These are phyloP conservation scores for Malbranchea zuffiana DNA, from an alignment of 2,329 filamentous ascomycete genomes.

Conservation along the genomic window DNA sequence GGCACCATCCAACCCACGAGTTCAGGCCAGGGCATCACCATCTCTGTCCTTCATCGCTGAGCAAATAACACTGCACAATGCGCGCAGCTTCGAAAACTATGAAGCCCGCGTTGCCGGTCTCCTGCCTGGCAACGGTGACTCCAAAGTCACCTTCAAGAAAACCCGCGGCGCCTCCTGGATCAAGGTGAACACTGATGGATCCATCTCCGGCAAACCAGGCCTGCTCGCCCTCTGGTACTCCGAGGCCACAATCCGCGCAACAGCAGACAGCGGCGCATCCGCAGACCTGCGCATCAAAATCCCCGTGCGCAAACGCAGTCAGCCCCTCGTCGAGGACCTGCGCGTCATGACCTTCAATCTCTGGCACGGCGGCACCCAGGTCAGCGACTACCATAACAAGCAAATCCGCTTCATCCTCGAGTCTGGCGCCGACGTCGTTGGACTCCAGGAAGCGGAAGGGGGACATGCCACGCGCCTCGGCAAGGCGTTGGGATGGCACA, in stretches of 20 bases:
- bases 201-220: slow-evolving; percentile 29
- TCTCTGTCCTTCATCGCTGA: slow-evolving; percentile 7
- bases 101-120: slow-evolving; percentile 26
- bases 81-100: slow-evolving; percentile 26
- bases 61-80: slow-evolving; percentile 28
- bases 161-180: slow-evolving; percentile 25
- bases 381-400: slow-evolving; percentile 32
- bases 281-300: slow-evolving; percentile 24
- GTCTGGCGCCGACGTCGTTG: slow-evolving; percentile 28
- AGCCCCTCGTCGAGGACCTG: slow-evolving; percentile 23
- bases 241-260: slow-evolving; percentile 22
- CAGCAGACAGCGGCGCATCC: slow-evolving; percentile 17
- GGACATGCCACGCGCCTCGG: slow-evolving; percentile 26
- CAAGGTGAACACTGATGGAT: slow-evolving; percentile 23
- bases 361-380: slow-evolving; percentile 31
- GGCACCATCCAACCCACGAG: background rate
- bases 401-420: slow-evolving; percentile 29
- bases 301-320: slow-evolving; percentile 21
- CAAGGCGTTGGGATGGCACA: slow-evolving; percentile 32
- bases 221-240: slow-evolving; percentile 11
- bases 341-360: slow-evolving; percentile 33
- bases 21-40: background rate
- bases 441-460: slow-evolving; percentile 29
- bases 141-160: slow-evolving; percentile 22
- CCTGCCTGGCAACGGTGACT: slow-evolving; percentile 19